Evolutionary conservation across 2,329 filamentous ascomycete species (phyloP).

Genomic region (Verticillium longisporum): DNA sequence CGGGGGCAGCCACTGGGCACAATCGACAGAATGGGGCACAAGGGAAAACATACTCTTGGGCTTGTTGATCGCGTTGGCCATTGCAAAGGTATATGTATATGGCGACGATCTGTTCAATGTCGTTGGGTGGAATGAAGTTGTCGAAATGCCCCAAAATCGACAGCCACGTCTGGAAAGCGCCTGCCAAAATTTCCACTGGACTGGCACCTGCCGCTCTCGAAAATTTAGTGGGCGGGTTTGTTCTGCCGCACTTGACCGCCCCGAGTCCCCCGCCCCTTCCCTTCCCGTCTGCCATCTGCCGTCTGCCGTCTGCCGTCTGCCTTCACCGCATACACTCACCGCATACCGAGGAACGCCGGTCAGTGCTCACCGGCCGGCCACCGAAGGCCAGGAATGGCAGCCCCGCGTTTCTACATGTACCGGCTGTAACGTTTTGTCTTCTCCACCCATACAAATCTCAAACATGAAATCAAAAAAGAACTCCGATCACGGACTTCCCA

Average conservation of each 20-base stretch:
- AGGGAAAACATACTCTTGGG: conserved; percentile 39
- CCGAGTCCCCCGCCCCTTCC: conserved; percentile 2
- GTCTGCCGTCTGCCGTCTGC: too few species aligned
- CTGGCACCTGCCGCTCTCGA: background rate
- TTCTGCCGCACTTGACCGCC: conserved; percentile 10
- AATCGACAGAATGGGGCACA: background rate
- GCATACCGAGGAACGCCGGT: too few species aligned
- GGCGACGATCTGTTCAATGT: background rate
- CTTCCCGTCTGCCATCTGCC: too few species aligned
- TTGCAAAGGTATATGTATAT: conserved; percentile 21
- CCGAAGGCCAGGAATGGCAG: background rate
- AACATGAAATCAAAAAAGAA: too few species aligned
- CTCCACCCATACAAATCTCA: too few species aligned
- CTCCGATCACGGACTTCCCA: background rate
- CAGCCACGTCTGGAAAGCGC: background rate
- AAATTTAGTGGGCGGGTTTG: conserved; percentile 13
- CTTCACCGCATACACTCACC: too few species aligned
- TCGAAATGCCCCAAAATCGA: too few species aligned
- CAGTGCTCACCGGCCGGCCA: too few species aligned
- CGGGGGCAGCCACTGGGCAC: too few species aligned
- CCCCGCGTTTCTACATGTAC: too few species aligned
- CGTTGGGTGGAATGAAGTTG: background rate
- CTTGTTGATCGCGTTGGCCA: conserved; percentile 49
- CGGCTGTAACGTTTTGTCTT: too few species aligned
- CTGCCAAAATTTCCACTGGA: background rate